Conservation (phyloP, 1,139 yeast genomes). For the Candida dubliniensis region DNA sequence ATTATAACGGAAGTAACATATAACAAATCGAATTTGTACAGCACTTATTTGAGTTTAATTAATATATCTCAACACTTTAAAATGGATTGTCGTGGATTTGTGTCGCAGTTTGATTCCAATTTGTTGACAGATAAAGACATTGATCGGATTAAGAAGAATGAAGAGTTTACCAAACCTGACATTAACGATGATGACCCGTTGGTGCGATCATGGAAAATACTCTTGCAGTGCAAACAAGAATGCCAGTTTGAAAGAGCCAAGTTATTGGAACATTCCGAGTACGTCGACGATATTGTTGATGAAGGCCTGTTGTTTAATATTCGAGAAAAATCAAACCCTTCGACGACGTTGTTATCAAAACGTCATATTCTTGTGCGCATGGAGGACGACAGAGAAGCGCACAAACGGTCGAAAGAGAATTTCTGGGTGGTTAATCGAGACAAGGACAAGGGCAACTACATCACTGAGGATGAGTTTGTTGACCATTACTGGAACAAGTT, state of each 20-base stretch:
- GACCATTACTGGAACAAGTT: constrained; percentile 56
- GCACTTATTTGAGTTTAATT: constrained; percentile 39
- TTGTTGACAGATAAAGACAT: constrained; percentile 37
- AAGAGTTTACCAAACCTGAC: constrained; percentile 32
- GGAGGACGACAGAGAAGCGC: constrained; percentile 86
- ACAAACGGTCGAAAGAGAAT: constrained; percentile 73
- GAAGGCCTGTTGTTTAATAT: constrained; percentile 35
- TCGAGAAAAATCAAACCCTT: constrained; percentile 25
- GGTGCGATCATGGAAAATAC: constrained; percentile 47
- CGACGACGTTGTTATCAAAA: constrained; percentile 32
- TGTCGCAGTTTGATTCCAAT: constrained; percentile 27
- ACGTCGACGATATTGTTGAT: constrained; percentile 23
- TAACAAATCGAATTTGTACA: constrained; percentile 49
- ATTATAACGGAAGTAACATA: constrained; percentile 55
- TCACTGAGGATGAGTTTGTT: constrained; percentile 58
- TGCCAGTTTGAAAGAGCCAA: constrained; percentile 51
- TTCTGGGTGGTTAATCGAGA: constrained; percentile 67
- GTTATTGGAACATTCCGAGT: constrained; percentile 29
- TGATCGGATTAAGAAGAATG: constrained; percentile 31
- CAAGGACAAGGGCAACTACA: constrained; percentile 26
- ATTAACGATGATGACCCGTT: constrained; percentile 33
- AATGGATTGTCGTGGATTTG: constrained; percentile 26
- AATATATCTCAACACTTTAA: constrained; percentile 41
- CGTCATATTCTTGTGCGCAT: constrained; percentile 69
- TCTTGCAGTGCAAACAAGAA: constrained; percentile 48